Evolutionary conservation across 495 filamentous ascomycete species (phyloP).

Genomic region (Penicillium manginii): DNA sequence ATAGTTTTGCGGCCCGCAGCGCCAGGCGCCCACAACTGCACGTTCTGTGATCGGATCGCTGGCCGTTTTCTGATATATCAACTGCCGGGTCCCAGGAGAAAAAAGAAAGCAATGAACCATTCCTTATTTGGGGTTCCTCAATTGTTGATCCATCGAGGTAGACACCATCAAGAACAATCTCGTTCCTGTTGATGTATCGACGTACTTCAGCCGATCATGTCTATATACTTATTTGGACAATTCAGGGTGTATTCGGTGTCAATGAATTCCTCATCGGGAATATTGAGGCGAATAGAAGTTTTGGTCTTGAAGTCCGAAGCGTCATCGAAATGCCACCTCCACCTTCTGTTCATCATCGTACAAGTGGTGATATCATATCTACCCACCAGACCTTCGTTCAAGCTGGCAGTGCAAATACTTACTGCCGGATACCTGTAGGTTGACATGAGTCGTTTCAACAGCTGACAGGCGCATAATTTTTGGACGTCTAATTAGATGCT

Average conservation of each 20-base stretch:
- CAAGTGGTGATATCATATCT: too few relatives aligned
- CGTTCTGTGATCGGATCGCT: neutral
- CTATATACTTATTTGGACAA: too few relatives aligned
- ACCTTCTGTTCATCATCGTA: too few relatives aligned
- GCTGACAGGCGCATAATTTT: too few relatives aligned
- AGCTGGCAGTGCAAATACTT: too few relatives aligned
- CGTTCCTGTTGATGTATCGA: neutral
- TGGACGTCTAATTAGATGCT: too few relatives aligned
- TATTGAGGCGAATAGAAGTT: neutral
- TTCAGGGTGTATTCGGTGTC: too few relatives aligned
- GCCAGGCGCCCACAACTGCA: too few relatives aligned
- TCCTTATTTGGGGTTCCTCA: neutral
- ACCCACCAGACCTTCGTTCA: too few relatives aligned
- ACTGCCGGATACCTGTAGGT: too few relatives aligned
- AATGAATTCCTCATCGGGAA: neutral
- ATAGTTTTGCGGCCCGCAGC: neutral
- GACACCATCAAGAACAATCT: neutral
- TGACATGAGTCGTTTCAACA: too few relatives aligned
- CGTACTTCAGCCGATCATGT: neutral
- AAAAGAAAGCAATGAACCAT: constrained; percentile 2
- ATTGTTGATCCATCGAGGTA: constrained; percentile 3
- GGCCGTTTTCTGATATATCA: constrained; percentile 9
- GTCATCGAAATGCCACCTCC: neutral
- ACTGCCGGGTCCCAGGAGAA: neutral
- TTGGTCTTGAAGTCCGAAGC: neutral